Percentiles rank a stretch among this genome's conserved stretches.
phyloP scores from a whole-genome alignment of 352 stramenopile species.

The Aphanomyces stellatus region DNA sequence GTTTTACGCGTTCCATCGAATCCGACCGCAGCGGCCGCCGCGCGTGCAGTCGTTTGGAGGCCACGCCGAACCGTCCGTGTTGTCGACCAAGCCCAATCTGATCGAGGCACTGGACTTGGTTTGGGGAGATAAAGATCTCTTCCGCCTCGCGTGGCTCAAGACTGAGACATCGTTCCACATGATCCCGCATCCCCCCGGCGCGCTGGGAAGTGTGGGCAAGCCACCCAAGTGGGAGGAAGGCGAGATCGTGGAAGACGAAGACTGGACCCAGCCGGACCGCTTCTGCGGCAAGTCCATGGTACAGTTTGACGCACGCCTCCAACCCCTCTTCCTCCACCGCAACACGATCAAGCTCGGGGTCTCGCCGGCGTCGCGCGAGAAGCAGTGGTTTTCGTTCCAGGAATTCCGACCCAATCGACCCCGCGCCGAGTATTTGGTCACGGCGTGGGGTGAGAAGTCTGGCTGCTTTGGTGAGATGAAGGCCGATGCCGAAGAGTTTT shows the following conservation, averaged over 20 bases:
- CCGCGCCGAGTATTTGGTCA: not conserved
- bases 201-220: slow-evolving; percentile 31
- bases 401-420: not conserved
- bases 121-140: slow-evolving; percentile 73
- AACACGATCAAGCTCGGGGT: slow-evolving; percentile 53
- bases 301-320: slow-evolving; percentile 42
- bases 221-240: not conserved
- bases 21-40: not conserved
- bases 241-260: not conserved
- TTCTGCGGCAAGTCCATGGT: slow-evolving; percentile 76
- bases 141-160: slow-evolving; percentile 73
- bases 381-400: not conserved
- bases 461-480: not conserved
- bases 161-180: slow-evolving; percentile 47
- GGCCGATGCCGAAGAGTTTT: not conserved
- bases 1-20: slow-evolving; percentile 50
- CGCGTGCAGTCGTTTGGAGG: not conserved
- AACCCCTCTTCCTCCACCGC: slow-evolving; percentile 60
- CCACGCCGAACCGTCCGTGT: not conserved
- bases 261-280: slow-evolving; percentile 18
- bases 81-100: slow-evolving; percentile 28
- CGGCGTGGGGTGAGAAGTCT: not conserved
- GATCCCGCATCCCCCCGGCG: slow-evolving; percentile 39
- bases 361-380: not conserved
- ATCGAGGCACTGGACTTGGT: slow-evolving; percentile 51